Percentiles rank a stretch among this genome's conserved stretches.
phyloP scores from a whole-genome alignment of 192 early-diverging fungal genomes.

The Coemansia interrupta region DNA sequence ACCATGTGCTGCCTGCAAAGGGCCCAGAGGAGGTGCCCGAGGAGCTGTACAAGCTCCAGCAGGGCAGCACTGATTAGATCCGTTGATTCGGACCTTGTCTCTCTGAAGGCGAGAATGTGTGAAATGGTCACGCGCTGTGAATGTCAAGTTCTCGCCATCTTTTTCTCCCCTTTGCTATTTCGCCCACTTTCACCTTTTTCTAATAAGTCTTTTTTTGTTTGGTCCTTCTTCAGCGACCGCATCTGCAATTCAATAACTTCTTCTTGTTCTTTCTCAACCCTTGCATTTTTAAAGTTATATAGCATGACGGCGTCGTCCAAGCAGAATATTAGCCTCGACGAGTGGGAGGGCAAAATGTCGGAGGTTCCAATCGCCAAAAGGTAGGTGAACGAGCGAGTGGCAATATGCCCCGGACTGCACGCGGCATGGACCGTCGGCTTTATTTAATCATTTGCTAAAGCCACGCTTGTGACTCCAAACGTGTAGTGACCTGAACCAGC shows the following conservation, averaged over 20 bases:
- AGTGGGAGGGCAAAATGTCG: conserved; percentile 80
- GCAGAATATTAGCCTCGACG: conserved; percentile 64
- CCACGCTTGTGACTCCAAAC: neutral
- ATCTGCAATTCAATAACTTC: conserved; percentile 1
- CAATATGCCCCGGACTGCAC: neutral
- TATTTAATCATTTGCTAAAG: neutral
- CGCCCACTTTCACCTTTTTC: neutral
- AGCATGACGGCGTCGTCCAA: conserved; percentile 44
- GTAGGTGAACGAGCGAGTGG: conserved; percentile 36
- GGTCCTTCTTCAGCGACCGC: neutral
- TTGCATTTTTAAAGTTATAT: conserved; percentile 13
- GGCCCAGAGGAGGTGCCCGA: conserved; percentile 31
- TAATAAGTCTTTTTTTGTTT: neutral
- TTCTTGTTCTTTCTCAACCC: neutral
- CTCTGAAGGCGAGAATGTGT: too few species aligned
- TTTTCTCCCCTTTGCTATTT: neutral
- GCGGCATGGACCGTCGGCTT: neutral
- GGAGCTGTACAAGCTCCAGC: conserved; percentile 20
- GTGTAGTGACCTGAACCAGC: conserved; percentile 86
- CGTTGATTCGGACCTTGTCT: neutral
- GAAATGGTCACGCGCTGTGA: neutral
- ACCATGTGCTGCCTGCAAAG: conserved; percentile 24
- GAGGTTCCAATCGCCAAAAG: conserved; percentile 82
- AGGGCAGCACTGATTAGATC: neutral
- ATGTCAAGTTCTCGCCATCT: neutral